These are phyloP conservation scores for Lentinula novae-zelandiae DNA, from an alignment of 1,284 basidiomycete genomes.

Conservation along the genomic window DNA sequence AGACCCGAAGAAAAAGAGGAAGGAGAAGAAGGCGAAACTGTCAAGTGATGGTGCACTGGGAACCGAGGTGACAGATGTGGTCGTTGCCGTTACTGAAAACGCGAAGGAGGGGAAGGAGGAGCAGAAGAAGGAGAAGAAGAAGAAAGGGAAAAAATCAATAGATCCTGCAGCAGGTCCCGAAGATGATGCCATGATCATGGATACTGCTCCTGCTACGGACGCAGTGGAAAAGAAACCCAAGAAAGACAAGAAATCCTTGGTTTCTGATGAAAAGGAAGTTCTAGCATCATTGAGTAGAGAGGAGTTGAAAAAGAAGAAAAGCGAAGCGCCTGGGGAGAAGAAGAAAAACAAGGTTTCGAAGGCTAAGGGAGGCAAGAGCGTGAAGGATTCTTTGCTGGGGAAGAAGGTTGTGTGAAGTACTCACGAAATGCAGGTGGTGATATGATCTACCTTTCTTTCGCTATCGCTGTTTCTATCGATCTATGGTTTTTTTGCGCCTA, in stretches of 20 bases:
- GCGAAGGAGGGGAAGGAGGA: background rate
- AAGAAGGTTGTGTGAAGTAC: conserved; percentile 30
- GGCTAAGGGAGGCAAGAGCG: conserved; percentile 41
- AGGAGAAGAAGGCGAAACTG: conserved; percentile 10
- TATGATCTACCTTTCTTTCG: too few species aligned
- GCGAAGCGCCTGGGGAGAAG: conserved; percentile 41
- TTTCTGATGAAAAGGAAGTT: background rate
- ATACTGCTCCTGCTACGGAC: background rate
- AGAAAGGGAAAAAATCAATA: conserved; percentile 7
- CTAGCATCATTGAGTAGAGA: conserved; percentile 24
- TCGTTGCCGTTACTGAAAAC: background rate
- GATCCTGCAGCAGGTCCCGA: background rate
- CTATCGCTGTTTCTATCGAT: background rate
- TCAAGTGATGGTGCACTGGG: background rate
- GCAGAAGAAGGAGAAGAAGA: conserved; percentile 6
- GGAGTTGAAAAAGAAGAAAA: conserved; percentile 51
- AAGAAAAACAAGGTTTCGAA: conserved; percentile 57
- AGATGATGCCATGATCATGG: background rate
- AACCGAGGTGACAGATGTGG: background rate
- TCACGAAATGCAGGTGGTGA: too few species aligned
- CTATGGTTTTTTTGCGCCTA: too few species aligned
- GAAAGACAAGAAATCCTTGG: background rate
- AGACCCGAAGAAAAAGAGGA: background rate
- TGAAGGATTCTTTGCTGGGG: conserved; percentile 52
- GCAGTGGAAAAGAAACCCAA: conserved; percentile 2